A percentile compares a stretch with the other conserved stretches of the same genome.
Evolutionary conservation across 148 eudicot species (phyloP).

Genomic region (Gaultheria prostrata): DNA sequence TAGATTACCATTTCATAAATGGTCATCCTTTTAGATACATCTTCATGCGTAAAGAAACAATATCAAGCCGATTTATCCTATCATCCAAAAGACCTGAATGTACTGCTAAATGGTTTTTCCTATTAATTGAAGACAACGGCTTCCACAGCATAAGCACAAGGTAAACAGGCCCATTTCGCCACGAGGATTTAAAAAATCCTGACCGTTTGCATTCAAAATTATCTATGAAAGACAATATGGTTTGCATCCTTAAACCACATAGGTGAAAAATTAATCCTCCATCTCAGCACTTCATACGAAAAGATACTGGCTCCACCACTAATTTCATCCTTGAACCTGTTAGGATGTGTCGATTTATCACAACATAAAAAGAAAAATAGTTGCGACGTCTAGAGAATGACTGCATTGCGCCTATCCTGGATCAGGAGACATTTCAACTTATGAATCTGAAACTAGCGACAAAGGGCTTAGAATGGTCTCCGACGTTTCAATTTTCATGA

Average conservation of each 20-base stretch:
- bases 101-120: neutral
- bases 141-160: neutral
- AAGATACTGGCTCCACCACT: no score
- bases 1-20: no score
- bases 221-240: neutral
- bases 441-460: neutral
- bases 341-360: neutral
- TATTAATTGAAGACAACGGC: neutral
- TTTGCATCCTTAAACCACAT: neutral
- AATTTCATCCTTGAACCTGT: neutral
- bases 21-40: no score
- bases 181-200: neutral
- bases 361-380: neutral
- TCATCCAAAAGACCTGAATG: neutral
- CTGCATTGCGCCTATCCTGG: neutral
- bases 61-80: no score
- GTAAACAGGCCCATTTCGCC: neutral
- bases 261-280: no score
- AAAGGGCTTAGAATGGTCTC: neutral
- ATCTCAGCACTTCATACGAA: no score
- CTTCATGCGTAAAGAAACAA: no score
- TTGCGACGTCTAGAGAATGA: neutral
- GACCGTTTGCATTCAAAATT: no score
- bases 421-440: neutral
- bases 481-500: neutral